Evolutionary conservation across 2,329 filamentous ascomycete genomes (phyloP), one percentile per base, ranked within the genome.

Genomic region (Fusarium haematococcum): DNA sequence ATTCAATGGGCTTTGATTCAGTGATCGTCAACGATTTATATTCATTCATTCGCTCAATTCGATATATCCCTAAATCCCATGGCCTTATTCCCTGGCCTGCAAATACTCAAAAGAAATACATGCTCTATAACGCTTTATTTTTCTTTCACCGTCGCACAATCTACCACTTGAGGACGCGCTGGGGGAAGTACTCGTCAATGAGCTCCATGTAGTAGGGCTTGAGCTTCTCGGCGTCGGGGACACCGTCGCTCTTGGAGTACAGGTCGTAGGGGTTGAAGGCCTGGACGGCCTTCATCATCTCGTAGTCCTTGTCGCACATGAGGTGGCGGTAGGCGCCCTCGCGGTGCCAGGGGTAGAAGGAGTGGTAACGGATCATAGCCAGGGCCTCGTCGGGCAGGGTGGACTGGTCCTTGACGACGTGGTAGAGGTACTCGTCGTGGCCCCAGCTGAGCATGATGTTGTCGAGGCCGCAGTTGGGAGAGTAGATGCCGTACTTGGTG

Each of bases 341-440:
- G 70, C 88, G 90, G 84, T 97, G 95, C 95, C 95, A 98, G 18
- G 95, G 92, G 84, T 98, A 98, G 85, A 97, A 97, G 7, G 92
- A 94, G 85, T 98, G 95, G 84, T 97, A 97, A 65, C 95, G 88
- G 81, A 98, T 97, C 94, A 98, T 97, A 70, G 95, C 95, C 13
- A 98, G 88, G 0, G 93, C 93, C 88, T 97, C 95, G 56, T 89
- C 88, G 0, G 95, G 95, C 50, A 98, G 88, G 0, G 86, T 92
- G 58, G 90, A 92, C 86, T 97, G 95, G 73, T 93, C 92, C 86
- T 95, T 95, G 84, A 94, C 91, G 70, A 97, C 92, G 79, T 95
- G 92, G 86, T 97, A 98, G 56, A 96, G 87, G 83, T 95, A 95
- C 85, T 96, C 94, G 81, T 96, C 94, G 82, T 96, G 94, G 54